Base-by-base conservation (phyloP, 768 basidiomycete genomes). In the Mycena rebaudengoi region DNA sequence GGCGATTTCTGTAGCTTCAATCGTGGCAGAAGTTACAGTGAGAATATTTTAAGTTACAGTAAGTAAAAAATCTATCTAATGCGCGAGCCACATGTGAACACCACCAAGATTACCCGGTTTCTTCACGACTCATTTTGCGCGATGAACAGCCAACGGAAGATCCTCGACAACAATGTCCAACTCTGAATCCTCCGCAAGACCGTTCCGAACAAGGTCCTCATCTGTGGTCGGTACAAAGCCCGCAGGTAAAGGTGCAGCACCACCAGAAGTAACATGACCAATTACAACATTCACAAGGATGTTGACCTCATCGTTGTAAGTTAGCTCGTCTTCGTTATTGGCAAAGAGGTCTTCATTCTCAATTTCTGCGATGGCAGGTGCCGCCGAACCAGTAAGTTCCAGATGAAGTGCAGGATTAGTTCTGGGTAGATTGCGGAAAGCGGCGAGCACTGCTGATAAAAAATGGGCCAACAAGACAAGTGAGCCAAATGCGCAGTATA, bases 391-490 rank as follows among this genome's bases (percentile, higher is more conserved):
- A 2, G 48, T 59, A 11, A 59, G 37, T 30, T 59, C 57, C 7
- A 18, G 25, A 41, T 59, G 25, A 2, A 62, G 52, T 14, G 35
- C 29, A 7, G 64, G 69, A 25, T 70, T 33, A 6, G 51, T 64
- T 14, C 62, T 43, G 11, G 65, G 62, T 5, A 71, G 65, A 14
- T 60, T 39, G 13, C 57, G 62, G 23, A 71, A 65, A 13, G 54
- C 53, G 6, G 65, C 48, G 46, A 57, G 64, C 3, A 65, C 54
- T 14, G 51, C 62, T 4, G 65, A 41, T 6, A 68, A 71, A 4
- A n/a, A n/a, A n/a, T n/a, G n/a, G n/a, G n/a, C n/a, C n/a, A n/a
- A n/a, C n/a, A n/a, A n/a, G n/a, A n/a, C n/a, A n/a, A n/a, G n/a
- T n/a, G n/a, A n/a, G n/a, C n/a, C n/a, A n/a, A n/a, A n/a, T n/a